Base-by-base conservation (phyloP, 1,284 basidiomycete species). In the Pyrrhoderma lamaoense region DNA sequence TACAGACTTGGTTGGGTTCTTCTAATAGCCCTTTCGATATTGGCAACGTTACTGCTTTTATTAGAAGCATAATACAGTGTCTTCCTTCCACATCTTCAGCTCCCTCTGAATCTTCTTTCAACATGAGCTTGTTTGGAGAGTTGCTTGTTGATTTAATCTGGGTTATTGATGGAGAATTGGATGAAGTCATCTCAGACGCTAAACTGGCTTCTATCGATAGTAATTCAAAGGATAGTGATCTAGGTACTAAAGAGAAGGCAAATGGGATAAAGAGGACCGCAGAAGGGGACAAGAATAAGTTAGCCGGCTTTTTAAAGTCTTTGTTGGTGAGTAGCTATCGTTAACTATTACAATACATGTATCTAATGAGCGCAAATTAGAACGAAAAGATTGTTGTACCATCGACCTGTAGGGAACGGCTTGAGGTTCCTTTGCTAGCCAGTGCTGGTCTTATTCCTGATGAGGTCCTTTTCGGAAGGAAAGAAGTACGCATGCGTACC, bases 401-500 rank as follows among this genome's bases (percentile, higher is more conserved):
- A 2, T 67, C 73, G 8, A 68, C 78, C 37, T 88, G 85, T 65
- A 72, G 83, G 43, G 86, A 91, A 62, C 73, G 87, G 7, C 69
- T 92, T 44, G 89, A 92, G 56, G 66, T 79, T 27, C 63, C 70
- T 1, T 66, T 89, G 23, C 67, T 89, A 34, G 75, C 77, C 4
- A 73, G 67, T 27, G 77, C 79, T 21, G 80, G 80, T 2, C 71
- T 91, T 22, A 77, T 90, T 52, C 65, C 68, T 8, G 84, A 89
- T 62, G 77, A 80, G 60, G 59, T 60, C 9, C 63, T 71, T 0
- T 76, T 87, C 57, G 79, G 81, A 57, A 84, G 82, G 70, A 85
- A 84, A 61, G 87, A 90, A 62, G 79, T 90, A 39, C 74, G 87
- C 56, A 81, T 78, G 23, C 74, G 87, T 49, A 92, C 89, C 0